These are phyloP conservation scores for Canavalia gladiata DNA, from an alignment of 306 rosid species.

Conservation along the genomic window DNA sequence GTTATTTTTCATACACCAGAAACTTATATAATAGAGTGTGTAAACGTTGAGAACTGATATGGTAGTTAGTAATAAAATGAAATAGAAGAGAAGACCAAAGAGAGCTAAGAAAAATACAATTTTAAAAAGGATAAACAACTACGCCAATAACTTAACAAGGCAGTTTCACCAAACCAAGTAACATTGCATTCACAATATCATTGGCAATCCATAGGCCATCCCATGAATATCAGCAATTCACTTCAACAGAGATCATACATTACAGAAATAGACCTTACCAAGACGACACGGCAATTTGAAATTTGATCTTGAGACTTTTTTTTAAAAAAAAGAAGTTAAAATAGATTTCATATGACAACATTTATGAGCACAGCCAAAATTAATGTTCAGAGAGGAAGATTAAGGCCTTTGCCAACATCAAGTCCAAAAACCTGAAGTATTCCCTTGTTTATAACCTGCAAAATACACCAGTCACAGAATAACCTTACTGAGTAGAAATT, in stretches of 20 bases:
- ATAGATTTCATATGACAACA: not conserved
- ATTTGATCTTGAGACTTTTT: not conserved
- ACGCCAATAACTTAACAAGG: not conserved
- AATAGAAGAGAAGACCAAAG: too few relatives aligned
- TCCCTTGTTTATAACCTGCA: constrained; percentile 86
- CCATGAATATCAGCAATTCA: constrained; percentile 5
- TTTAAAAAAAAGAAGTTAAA: not conserved
- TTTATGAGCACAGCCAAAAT: constrained; percentile 2
- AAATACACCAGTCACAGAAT: constrained; percentile 23
- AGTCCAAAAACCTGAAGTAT: constrained; percentile 89
- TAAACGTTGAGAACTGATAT: too few relatives aligned
- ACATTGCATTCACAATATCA: not conserved
- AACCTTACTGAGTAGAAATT: not conserved
- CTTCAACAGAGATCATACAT: not conserved
- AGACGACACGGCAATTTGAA: not conserved
- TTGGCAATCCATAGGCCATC: not conserved
- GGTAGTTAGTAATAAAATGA: too few relatives aligned
- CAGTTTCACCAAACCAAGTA: not conserved
- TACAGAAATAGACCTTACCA: constrained; percentile 12
- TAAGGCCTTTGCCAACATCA: constrained; percentile 93
- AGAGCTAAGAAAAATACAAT: too few relatives aligned
- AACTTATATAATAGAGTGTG: too few relatives aligned
- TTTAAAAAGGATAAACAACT: not conserved
- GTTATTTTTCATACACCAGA: too few relatives aligned
- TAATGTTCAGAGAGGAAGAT: constrained; percentile 75